These are phyloP conservation scores for Trifolium dubium DNA, from an alignment of 306 rosid species.

Conservation along the genomic window DNA sequence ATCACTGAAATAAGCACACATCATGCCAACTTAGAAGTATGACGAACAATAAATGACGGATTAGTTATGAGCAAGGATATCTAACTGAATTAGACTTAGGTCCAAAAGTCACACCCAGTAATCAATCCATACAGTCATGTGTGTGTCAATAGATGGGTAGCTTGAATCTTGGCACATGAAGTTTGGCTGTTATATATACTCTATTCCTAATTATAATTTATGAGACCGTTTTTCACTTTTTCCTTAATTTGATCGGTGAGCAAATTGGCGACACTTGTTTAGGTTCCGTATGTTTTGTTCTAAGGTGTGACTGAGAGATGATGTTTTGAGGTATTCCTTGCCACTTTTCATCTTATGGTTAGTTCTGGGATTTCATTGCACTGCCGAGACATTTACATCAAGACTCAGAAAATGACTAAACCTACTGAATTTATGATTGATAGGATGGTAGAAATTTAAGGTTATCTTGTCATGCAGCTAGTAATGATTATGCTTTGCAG, in stretches of 20 bases:
- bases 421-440: conserved; percentile 1
- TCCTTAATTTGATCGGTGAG: not conserved
- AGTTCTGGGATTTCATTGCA: not conserved
- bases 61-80: no score
- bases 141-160: not conserved
- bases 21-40: not conserved
- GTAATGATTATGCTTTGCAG: conserved; percentile 51
- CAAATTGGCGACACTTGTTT: not conserved
- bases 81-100: not conserved
- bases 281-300: not conserved
- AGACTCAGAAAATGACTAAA: not conserved
- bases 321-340: not conserved
- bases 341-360: not conserved
- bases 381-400: conserved; percentile 20
- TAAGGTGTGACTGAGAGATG: not conserved
- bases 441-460: conserved; percentile 11
- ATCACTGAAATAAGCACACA: not conserved
- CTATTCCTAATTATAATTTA: no score
- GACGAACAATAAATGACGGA: not conserved
- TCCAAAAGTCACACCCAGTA: not conserved
- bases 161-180: not conserved
- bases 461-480: conserved; percentile 20
- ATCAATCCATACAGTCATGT: not conserved
- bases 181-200: no score
- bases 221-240: no score